Conservation (phyloP, 140 eudicot species). For the Erigeron philadelphicus region DNA sequence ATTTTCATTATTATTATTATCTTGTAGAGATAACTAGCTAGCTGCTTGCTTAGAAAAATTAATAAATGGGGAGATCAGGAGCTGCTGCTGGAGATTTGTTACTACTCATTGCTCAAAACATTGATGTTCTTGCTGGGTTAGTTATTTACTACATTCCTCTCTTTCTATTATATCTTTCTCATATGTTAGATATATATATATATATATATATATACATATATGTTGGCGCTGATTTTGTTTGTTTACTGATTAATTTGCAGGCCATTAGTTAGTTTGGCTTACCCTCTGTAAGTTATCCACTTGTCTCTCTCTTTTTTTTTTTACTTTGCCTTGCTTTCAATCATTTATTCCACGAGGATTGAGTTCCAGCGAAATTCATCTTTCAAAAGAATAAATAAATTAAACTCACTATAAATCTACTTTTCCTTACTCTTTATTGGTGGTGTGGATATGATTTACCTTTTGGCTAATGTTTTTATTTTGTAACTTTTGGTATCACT, state of each 20-base stretch:
- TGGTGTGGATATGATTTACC: neutral
- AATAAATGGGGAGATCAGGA: slow-evolving; percentile 40
- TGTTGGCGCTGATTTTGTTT: neutral
- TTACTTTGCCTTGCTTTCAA: neutral
- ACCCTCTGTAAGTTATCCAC: slow-evolving; percentile 72
- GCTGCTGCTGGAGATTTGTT: slow-evolving; percentile 47
- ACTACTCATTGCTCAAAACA: slow-evolving; percentile 45
- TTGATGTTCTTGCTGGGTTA: slow-evolving; percentile 65
- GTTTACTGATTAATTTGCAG: slow-evolving; percentile 37
- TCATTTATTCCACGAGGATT: neutral
- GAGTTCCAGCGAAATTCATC: no score
- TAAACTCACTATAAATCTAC: no score
- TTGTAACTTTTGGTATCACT: no score
- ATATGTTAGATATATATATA: neutral
- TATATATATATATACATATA: no score
- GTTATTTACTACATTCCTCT: neutral
- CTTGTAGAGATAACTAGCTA: no score
- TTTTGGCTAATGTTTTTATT: no score
- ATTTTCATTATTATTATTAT: neutral
- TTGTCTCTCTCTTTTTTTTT: neutral
- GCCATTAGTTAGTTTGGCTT: slow-evolving; percentile 80
- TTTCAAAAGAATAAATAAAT: no score
- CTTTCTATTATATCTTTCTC: neutral
- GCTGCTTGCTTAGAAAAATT: neutral
- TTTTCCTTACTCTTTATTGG: no score